Percentiles rank a stretch among this genome's conserved stretches.
Conservation (phyloP, 164 flowering plant genomes). For the Cinnamomum chago region DNA sequence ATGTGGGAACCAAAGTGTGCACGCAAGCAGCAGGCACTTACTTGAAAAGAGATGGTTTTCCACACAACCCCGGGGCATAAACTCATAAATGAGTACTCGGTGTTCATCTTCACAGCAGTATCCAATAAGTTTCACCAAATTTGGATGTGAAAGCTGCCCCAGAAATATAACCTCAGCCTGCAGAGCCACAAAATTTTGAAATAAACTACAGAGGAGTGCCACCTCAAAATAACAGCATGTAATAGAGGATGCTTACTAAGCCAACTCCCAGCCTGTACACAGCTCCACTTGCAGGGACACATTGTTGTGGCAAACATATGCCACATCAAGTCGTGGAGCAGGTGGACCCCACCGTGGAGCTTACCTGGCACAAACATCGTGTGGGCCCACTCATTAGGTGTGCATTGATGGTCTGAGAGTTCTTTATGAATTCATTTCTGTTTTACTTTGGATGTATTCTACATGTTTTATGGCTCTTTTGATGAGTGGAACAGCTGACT, state of each 20-base stretch:
- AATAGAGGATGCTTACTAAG: neutral
- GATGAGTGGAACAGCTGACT: neutral
- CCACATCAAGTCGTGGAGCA: neutral
- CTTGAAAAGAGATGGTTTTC: conserved; percentile 88
- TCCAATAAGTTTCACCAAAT: conserved; percentile 84
- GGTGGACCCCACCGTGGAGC: neutral
- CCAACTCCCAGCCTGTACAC: neutral
- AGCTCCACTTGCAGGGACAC: neutral
- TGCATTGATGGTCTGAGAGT: no score
- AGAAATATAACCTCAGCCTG: conserved; percentile 93
- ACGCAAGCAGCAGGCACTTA: conserved; percentile 19
- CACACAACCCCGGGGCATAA: conserved; percentile 83
- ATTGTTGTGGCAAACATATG: neutral
- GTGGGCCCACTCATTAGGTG: neutral
- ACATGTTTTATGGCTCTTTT: neutral
- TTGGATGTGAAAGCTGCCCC: conserved; percentile 97
- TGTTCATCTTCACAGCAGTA: conserved; percentile 94
- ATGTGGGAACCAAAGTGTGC: neutral
- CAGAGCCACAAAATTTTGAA: conserved; percentile 2
- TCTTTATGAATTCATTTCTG: no score
- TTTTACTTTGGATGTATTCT: no score
- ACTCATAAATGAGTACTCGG: conserved; percentile 84
- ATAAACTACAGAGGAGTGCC: neutral
- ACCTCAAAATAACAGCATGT: neutral
- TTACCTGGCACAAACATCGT: neutral